A percentile compares a stretch with the other conserved stretches of the same genome.
phyloP scores from a whole-genome alignment of 1,139 yeast genomes.

The Sugiyamaella japonica region DNA sequence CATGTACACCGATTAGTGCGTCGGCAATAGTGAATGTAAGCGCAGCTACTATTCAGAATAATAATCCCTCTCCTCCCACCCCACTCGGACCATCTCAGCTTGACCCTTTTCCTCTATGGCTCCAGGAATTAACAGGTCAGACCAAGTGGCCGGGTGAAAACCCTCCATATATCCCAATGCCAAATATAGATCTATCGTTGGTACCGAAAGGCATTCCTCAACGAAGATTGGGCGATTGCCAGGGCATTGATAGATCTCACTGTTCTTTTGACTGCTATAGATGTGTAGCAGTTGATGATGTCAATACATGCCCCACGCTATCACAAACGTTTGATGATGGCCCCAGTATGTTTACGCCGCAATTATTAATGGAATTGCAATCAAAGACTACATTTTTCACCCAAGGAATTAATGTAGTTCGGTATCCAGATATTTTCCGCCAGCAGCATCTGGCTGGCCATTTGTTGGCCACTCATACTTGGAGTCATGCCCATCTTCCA shows the following conservation, averaged over 20 bases:
- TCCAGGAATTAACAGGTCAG: constrained; percentile 68
- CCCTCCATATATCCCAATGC: constrained; percentile 83
- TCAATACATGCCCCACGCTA: constrained; percentile 63
- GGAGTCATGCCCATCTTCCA: constrained; percentile 88
- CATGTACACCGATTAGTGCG: background rate
- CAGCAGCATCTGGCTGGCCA: constrained; percentile 63
- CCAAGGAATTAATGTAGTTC: constrained; percentile 74
- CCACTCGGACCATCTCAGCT: constrained; percentile 6
- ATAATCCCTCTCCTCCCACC: background rate
- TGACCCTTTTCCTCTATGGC: constrained; percentile 67
- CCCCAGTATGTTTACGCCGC: constrained; percentile 69
- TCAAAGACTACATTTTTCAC: constrained; percentile 76
- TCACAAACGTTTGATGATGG: constrained; percentile 96
- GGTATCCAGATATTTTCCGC: constrained; percentile 69
- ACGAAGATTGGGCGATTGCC: constrained; percentile 64
- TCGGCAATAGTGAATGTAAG: constrained; percentile 1
- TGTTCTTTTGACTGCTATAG: constrained; percentile 87
- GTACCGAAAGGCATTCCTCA: constrained; percentile 50
- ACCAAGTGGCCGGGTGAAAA: constrained; percentile 77
- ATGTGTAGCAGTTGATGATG: constrained; percentile 74
- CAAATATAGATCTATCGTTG: constrained; percentile 57
- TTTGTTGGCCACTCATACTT: constrained; percentile 82
- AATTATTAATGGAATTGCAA: constrained; percentile 53
- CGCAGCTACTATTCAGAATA: background rate
- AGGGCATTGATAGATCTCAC: constrained; percentile 45